Conservation (phyloP, 139 green algal genomes). For the Mesostigma viride region DNA sequence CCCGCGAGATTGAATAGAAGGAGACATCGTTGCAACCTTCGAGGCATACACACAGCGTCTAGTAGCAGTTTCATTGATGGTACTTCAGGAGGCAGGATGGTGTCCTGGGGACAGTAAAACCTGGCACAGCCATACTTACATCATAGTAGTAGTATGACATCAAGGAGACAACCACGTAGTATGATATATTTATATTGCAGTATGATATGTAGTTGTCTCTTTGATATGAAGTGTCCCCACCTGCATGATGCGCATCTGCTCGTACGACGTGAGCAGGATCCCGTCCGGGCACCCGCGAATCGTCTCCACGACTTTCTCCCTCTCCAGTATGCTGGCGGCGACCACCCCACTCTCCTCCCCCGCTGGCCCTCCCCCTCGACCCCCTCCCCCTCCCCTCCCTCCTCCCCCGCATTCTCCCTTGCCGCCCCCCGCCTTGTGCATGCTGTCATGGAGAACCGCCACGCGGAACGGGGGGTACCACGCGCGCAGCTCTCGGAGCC, state of each 20-base stretch:
- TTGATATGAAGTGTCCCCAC: too few species aligned
- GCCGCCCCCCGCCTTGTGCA: background rate
- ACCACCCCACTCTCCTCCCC: slow-evolving; percentile 11
- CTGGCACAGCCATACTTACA: too few species aligned
- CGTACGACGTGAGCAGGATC: slow-evolving; percentile 84
- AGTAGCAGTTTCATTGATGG: too few species aligned
- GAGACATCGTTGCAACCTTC: too few species aligned
- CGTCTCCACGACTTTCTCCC: slow-evolving; percentile 2
- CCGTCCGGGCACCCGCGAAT: slow-evolving; percentile 21
- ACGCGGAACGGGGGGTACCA: slow-evolving; percentile 63
- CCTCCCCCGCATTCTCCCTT: slow-evolving; percentile 20
- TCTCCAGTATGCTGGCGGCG: background rate
- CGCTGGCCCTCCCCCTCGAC: background rate
- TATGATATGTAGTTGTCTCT: too few species aligned
- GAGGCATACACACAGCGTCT: too few species aligned
- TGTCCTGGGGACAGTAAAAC: too few species aligned
- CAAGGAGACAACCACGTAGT: too few species aligned
- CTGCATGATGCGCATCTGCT: slow-evolving; percentile 78
- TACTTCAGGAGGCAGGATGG: too few species aligned
- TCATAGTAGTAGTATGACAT: too few species aligned
- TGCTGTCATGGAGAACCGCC: slow-evolving; percentile 72
- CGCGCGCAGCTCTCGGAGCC: slow-evolving; percentile 72
- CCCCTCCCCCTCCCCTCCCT: slow-evolving; percentile 22
- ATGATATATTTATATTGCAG: too few species aligned
- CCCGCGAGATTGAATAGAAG: too few species aligned